Conservation (phyloP, 1,284 basidiomycete species). For the Naganishia sp. region DNA sequence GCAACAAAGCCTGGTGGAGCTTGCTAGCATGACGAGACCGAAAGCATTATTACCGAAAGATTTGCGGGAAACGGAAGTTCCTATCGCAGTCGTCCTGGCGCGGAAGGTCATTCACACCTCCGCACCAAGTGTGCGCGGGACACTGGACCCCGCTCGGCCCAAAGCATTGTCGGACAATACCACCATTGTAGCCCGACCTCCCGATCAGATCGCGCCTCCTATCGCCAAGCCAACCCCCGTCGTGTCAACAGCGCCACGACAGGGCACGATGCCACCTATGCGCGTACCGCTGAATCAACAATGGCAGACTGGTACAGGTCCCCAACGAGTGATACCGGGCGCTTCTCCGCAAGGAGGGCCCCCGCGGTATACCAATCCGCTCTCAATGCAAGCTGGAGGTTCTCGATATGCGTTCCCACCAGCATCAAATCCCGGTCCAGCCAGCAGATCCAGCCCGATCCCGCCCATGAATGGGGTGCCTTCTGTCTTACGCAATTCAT, state of each 20-base stretch:
- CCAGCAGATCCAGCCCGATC: constrained; percentile 16
- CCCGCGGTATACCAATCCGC: neutral
- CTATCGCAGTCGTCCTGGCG: constrained; percentile 21
- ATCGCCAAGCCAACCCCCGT: constrained; percentile 1
- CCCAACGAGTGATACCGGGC: neutral
- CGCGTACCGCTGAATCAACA: neutral
- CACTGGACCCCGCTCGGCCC: constrained; percentile 31
- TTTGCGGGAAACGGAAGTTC: neutral
- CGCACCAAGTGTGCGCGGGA: constrained; percentile 24
- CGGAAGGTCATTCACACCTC: constrained; percentile 25
- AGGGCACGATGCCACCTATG: neutral
- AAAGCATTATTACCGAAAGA: constrained; percentile 1
- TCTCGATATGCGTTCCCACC: constrained; percentile 21
- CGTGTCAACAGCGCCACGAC: neutral
- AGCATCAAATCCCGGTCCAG: neutral
- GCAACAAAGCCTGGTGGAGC: constrained; percentile 18
- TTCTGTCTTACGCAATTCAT: constrained; percentile 16
- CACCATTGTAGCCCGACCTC: constrained; percentile 11
- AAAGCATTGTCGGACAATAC: constrained; percentile 32
- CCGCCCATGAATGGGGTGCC: constrained; percentile 19
- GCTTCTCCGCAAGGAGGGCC: neutral
- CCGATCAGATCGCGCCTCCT: constrained; percentile 19
- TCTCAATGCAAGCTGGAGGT: neutral
- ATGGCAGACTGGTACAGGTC: neutral
- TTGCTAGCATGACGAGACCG: constrained; percentile 16